phyloP scores from a whole-genome alignment of 2,329 filamentous ascomycete species.

The Zasmidium cellare region DNA sequence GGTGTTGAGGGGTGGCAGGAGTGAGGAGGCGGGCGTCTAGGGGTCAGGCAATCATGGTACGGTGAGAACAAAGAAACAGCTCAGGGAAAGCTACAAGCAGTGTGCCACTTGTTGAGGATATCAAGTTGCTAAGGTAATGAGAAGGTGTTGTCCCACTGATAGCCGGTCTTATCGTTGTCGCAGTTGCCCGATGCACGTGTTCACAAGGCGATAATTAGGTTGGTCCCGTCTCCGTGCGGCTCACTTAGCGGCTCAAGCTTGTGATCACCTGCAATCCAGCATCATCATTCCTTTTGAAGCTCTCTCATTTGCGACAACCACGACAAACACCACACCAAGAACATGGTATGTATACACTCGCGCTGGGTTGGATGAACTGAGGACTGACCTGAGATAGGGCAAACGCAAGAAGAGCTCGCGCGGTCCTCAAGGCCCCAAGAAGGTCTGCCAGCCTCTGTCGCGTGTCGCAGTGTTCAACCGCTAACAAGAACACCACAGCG shows the following conservation, averaged over 20 bases:
- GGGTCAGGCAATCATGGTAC: background rate
- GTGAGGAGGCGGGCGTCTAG: background rate
- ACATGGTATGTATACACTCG: slow-evolving; percentile 10
- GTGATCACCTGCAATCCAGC: background rate
- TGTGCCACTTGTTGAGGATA: too few species aligned
- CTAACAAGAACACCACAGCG: slow-evolving; percentile 32
- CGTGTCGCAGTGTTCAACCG: background rate
- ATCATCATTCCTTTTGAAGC: background rate
- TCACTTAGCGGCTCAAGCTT: background rate
- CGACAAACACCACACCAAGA: slow-evolving; percentile 1
- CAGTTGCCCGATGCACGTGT: background rate
- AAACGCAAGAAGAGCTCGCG: slow-evolving; percentile 87
- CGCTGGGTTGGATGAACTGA: background rate
- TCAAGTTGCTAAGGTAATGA: too few species aligned
- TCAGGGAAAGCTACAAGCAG: background rate
- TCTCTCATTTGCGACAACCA: background rate
- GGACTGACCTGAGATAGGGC: slow-evolving; percentile 52
- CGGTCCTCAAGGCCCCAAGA: slow-evolving; percentile 76
- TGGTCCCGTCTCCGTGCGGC: background rate
- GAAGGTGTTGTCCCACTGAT: background rate
- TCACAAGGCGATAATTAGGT: background rate
- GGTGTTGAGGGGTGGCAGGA: background rate
- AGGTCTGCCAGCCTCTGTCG: slow-evolving; percentile 53
- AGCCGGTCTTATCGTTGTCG: background rate
- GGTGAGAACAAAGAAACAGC: background rate